Percentiles rank a stretch among this genome's conserved stretches.
phyloP scores from a whole-genome alignment of 768 basidiomycete genomes.

The Rubroboletus satanas region DNA sequence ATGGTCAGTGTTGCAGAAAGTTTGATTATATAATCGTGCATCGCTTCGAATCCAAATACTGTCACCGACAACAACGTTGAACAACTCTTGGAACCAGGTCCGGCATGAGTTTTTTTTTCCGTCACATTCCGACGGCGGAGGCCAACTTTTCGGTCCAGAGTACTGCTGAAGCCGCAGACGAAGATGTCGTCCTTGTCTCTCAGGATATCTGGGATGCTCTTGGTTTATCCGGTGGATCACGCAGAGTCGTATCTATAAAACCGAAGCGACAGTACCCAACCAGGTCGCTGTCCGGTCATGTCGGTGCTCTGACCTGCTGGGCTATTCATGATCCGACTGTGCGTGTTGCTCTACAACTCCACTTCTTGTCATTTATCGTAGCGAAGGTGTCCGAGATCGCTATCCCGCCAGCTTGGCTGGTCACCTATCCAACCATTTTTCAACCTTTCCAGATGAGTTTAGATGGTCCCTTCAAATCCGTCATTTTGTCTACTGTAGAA shows the following conservation, averaged over 20 bases:
- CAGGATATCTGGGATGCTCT: conserved; percentile 32
- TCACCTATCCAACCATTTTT: conserved; percentile 36
- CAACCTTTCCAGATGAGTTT: conserved; percentile 12
- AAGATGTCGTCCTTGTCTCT: conserved; percentile 30
- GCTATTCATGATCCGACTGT: conserved; percentile 39
- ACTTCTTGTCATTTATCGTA: conserved; percentile 20
- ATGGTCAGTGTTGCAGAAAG: conserved; percentile 28
- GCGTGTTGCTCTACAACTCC: conserved; percentile 8
- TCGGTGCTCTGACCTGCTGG: conserved; percentile 32
- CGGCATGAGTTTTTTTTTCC: conserved; percentile 38
- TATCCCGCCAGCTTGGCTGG: conserved; percentile 42
- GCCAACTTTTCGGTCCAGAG: conserved; percentile 28
- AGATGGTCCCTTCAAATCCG: conserved; percentile 9
- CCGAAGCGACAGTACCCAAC: conserved; percentile 12
- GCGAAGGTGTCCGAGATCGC: conserved; percentile 31
- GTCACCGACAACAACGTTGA: not conserved
- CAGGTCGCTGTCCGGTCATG: not conserved
- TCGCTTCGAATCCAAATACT: not conserved
- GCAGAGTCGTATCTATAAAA: conserved; percentile 24
- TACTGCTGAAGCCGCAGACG: conserved; percentile 7
- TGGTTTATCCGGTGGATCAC: conserved; percentile 10
- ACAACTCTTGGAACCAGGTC: not conserved
- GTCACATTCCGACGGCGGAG: conserved; percentile 19
- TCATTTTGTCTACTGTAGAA: conserved; percentile 23
- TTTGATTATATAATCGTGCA: conserved; percentile 24